phyloP scores from a whole-genome alignment of 2,329 filamentous ascomycete species.

The Emmonsiellopsis sp. region DNA sequence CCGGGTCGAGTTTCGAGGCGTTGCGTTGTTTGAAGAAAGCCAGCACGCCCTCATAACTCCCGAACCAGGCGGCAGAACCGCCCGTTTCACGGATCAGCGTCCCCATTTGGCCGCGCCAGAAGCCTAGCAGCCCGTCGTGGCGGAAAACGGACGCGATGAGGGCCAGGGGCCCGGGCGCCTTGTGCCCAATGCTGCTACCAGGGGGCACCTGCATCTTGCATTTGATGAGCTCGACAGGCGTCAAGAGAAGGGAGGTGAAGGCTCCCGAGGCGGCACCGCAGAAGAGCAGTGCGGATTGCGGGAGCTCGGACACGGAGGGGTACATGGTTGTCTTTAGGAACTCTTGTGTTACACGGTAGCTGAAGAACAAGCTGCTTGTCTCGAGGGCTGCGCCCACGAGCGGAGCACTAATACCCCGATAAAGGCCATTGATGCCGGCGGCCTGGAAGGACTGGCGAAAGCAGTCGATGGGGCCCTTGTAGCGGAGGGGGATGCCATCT shows the following conservation, averaged over 20 bases:
- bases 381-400: constrained; percentile 84
- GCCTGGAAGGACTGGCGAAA: constrained; percentile 74
- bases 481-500: constrained; percentile 70
- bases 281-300: constrained; percentile 62
- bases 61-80: constrained; percentile 92
- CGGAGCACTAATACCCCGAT: constrained; percentile 86
- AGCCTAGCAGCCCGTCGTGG: constrained; percentile 72
- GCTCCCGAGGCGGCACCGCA: constrained; percentile 67
- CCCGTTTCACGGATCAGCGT: constrained; percentile 91
- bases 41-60: constrained; percentile 72
- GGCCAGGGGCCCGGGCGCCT: constrained; percentile 53
- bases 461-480: constrained; percentile 82
- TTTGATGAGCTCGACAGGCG: constrained; percentile 93
- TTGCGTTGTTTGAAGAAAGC: constrained; percentile 58
- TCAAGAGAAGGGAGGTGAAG: constrained; percentile 83
- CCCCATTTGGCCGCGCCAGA: constrained; percentile 92
- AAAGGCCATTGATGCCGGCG: constrained; percentile 71
- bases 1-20: constrained; percentile 17
- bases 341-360: constrained; percentile 61
- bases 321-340: constrained; percentile 58
- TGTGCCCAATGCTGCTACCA: constrained; percentile 30
- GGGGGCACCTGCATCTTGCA: constrained; percentile 88
- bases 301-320: constrained; percentile 44
- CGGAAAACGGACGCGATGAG: constrained; percentile 74
- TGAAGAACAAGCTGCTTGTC: constrained; percentile 86